phyloP scores from a whole-genome alignment of 768 basidiomycete genomes.

The Psilocybe cubensis region DNA sequence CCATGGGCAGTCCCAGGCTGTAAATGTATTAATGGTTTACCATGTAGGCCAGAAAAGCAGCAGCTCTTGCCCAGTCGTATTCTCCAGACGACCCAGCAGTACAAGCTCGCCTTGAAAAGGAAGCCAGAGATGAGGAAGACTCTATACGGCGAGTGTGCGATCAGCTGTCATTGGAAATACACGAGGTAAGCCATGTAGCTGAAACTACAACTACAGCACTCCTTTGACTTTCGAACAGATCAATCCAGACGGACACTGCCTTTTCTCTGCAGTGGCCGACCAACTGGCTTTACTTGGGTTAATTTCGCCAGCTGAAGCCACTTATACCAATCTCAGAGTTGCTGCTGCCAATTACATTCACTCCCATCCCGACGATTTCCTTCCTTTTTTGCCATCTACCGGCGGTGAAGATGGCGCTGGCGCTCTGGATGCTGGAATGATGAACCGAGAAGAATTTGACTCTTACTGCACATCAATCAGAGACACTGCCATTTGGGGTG shows the following conservation, averaged over 20 bases:
- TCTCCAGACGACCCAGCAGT: conserved; percentile 57
- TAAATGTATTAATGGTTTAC: too few species aligned
- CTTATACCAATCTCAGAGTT: conserved; percentile 61
- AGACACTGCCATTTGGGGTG: conserved; percentile 93
- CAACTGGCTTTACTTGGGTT: conserved; percentile 80
- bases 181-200: conserved; percentile 54
- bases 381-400: conserved; percentile 86
- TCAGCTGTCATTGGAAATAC: conserved; percentile 62
- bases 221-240: conserved; percentile 53
- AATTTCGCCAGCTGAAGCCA: conserved; percentile 58
- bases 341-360: conserved; percentile 84
- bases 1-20: too few species aligned
- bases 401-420: conserved; percentile 72
- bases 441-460: conserved; percentile 66
- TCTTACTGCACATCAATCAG: conserved; percentile 80
- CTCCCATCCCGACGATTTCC: conserved; percentile 84
- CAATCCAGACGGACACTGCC: conserved; percentile 94
- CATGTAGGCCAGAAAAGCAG: conserved; percentile 71
- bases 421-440: conserved; percentile 67
- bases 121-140: conserved; percentile 69
- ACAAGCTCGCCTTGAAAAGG: conserved; percentile 61
- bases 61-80: conserved; percentile 57
- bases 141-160: conserved; percentile 69
- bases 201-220: not conserved
- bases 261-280: conserved; percentile 93